phyloP scores from a whole-genome alignment of 768 basidiomycete genomes.

The Lactarius akahatsu region DNA sequence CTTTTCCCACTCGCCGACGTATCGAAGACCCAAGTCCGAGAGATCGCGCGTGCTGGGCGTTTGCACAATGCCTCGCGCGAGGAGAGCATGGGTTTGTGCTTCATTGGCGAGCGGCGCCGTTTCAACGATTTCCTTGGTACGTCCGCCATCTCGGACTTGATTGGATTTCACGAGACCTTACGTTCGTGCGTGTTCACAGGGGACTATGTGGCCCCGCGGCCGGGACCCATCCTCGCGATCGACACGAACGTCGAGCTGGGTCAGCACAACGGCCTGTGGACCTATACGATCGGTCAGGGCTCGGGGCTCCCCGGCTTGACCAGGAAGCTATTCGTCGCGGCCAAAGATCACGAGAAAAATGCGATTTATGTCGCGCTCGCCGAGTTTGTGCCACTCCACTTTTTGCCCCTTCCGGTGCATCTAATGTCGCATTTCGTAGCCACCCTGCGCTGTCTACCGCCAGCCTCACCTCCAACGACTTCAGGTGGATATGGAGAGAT shows the following conservation, averaged over 20 bases:
- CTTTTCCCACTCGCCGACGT: conserved; percentile 75
- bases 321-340: conserved; percentile 66
- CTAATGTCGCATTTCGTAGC: conserved; percentile 37
- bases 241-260: conserved; percentile 54
- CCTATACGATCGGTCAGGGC: conserved; percentile 82
- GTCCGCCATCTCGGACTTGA: conserved; percentile 28
- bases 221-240: conserved; percentile 66
- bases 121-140: conserved; percentile 75
- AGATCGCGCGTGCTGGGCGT: conserved; percentile 58
- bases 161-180: not conserved
- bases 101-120: conserved; percentile 76
- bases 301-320: conserved; percentile 63
- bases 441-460: conserved; percentile 54
- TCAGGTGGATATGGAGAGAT: conserved; percentile 78
- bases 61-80: conserved; percentile 72
- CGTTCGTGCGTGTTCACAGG: conserved; percentile 44
- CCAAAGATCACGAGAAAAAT: conserved; percentile 64
- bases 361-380: conserved; percentile 76
- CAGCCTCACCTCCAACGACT: conserved; percentile 44
- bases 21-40: conserved; percentile 69
- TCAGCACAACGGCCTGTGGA: conserved; percentile 75
- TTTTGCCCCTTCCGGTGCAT: not conserved
- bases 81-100: conserved; percentile 95
- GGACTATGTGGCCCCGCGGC: conserved; percentile 68
- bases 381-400: conserved; percentile 42